These are phyloP conservation scores for Carex parvula DNA, from an alignment of 176 grass and related monocot species.

Conservation along the genomic window DNA sequence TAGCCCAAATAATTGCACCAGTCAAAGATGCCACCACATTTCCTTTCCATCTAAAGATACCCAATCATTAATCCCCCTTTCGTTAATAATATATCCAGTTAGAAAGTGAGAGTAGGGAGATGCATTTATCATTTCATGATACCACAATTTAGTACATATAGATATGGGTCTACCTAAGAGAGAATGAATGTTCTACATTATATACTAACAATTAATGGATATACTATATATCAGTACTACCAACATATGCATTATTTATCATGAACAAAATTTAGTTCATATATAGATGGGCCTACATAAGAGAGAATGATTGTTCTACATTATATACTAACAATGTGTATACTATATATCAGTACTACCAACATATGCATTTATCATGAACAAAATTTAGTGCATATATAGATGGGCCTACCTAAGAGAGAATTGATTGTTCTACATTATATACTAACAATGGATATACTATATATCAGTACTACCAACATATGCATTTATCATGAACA, in stretches of 20 bases:
- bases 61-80: slow-evolving; percentile 25
- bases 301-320: not conserved
- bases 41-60: slow-evolving; percentile 15
- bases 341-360: no score
- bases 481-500: slow-evolving; percentile 6
- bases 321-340: not conserved
- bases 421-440: slow-evolving; percentile 1
- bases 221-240: no score
- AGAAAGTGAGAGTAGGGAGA: slow-evolving; percentile 23
- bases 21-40: slow-evolving; percentile 32
- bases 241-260: no score
- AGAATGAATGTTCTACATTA: not conserved
- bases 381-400: no score
- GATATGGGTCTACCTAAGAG: not conserved
- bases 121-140: slow-evolving; percentile 18
- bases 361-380: no score
- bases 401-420: not conserved
- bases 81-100: slow-evolving; percentile 7
- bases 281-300: not conserved
- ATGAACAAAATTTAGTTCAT: no score
- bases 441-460: not conserved
- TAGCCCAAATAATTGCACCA: slow-evolving; percentile 17
- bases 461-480: not conserved
- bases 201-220: not conserved
- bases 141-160: slow-evolving; percentile 1